phyloP scores from a whole-genome alignment of 2,329 filamentous ascomycete genomes.

The Talaromyces sp. region DNA sequence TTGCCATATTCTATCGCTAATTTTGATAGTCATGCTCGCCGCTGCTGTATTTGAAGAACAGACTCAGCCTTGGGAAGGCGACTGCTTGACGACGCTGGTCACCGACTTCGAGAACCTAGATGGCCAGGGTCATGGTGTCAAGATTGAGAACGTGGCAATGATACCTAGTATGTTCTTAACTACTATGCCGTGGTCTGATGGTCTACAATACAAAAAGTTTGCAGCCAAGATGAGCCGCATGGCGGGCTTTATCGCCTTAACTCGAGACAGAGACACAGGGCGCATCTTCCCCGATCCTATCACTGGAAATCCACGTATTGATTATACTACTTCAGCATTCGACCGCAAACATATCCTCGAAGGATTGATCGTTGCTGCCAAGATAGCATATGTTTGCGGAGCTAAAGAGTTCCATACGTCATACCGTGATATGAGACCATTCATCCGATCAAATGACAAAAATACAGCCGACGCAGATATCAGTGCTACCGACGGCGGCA shows the following conservation, averaged over 20 bases:
- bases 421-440: conserved; percentile 62
- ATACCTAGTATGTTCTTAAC: conserved; percentile 64
- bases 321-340: conserved; percentile 67
- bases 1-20: neutral
- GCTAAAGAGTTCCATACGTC: conserved; percentile 74
- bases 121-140: conserved; percentile 73
- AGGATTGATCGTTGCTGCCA: conserved; percentile 67
- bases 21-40: conserved; percentile 39
- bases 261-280: conserved; percentile 72
- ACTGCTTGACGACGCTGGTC: conserved; percentile 75
- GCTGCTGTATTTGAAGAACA: conserved; percentile 66
- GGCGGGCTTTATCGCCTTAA: conserved; percentile 69
- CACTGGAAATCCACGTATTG: conserved; percentile 62
- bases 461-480: conserved; percentile 22
- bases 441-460: conserved; percentile 45
- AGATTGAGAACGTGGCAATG: conserved; percentile 76
- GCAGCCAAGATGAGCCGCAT: conserved; percentile 66
- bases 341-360: conserved; percentile 71
- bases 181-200: conserved; percentile 63
- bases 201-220: conserved; percentile 69
- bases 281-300: conserved; percentile 68
- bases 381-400: conserved; percentile 73
- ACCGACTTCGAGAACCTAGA: conserved; percentile 78
- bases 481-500: conserved; percentile 38
- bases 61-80: conserved; percentile 69